A percentile compares a stretch with the other conserved stretches of the same genome.
Conservation (phyloP, 1,139 yeast species). For the Magnusiomyces magnusii region DNA sequence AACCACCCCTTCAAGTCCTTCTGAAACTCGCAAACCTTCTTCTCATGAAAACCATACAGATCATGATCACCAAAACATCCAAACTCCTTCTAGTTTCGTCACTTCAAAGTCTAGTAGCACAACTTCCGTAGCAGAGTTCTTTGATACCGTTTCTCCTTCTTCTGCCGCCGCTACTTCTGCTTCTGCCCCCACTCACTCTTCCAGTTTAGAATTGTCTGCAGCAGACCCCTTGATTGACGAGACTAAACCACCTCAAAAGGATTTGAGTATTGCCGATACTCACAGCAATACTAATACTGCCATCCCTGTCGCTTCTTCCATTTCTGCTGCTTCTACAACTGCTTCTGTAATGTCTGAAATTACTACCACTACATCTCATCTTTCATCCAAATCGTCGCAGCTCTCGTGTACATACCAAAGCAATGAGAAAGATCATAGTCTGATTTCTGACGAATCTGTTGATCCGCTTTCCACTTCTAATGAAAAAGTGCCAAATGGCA, state of each 20-base stretch:
- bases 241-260: background rate
- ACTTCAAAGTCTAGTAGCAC: background rate
- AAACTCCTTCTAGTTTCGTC: background rate
- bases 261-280: background rate
- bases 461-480: slow-evolving; percentile 35
- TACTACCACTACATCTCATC: background rate
- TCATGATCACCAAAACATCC: background rate
- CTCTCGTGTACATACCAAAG: background rate
- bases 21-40: too few relatives aligned
- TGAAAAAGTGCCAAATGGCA: too few relatives aligned
- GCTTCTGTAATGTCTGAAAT: background rate
- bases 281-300: background rate
- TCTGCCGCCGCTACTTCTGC: background rate
- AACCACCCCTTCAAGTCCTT: too few relatives aligned
- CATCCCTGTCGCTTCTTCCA: background rate
- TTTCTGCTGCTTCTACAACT: background rate
- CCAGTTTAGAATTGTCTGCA: background rate
- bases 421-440: background rate
- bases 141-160: background rate
- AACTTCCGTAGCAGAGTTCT: background rate
- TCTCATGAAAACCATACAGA: background rate
- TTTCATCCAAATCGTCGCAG: background rate
- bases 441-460: background rate
- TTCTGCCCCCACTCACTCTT: background rate
- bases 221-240: background rate